Evolutionary conservation across 805 yeast genomes (phyloP), one percentile per base, ranked within the genome.

Genomic region (Saccharomyces jurei): DNA sequence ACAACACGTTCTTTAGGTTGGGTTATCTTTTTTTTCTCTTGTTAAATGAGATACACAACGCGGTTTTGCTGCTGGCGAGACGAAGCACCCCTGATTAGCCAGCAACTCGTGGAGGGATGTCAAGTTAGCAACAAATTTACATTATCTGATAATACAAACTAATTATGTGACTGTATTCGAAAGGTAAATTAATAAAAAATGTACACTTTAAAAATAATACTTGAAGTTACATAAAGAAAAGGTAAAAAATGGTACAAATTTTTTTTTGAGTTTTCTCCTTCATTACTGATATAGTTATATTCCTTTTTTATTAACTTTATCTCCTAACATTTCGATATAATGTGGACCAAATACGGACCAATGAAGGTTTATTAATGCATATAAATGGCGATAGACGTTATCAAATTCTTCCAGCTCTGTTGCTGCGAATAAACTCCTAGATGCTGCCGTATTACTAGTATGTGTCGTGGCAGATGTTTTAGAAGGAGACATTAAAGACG

Each of bases 321-420:
- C 68, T 49, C 71, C 65, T 46, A 74, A 52, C 13, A 66, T 61
- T 28, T 78, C 81, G 48, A 73, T 68, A 63, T 89, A 89, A 71
- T 84, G 83, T 47, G 77, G 77, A 31, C 88, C 90, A 70, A 89
- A 88, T 11, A 89, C 96, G 54, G 81, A 83, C 88, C 90, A 85
- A 69, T 89, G 95, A 72, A 89, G 85, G 55, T 82, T 84, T 50
- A 81, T 81, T 55, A 89, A 77, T 14, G 87, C 82, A 56, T 83
- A 78, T 51, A 86, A 72, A 60, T 87, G 80, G 52, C 78, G 78
- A 46, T 83, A 80, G 51, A 84, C 76, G 59, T 78, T 76, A 50
- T 76, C 78, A 60, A 85, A 74, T 59, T 85, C 91, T n/a, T 73
- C 78, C 54, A 73, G 65, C 28, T 71, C 63, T 50, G 53, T 67